Conservation (phyloP, 1,284 basidiomycete genomes). For the Sparassis latifolia region DNA sequence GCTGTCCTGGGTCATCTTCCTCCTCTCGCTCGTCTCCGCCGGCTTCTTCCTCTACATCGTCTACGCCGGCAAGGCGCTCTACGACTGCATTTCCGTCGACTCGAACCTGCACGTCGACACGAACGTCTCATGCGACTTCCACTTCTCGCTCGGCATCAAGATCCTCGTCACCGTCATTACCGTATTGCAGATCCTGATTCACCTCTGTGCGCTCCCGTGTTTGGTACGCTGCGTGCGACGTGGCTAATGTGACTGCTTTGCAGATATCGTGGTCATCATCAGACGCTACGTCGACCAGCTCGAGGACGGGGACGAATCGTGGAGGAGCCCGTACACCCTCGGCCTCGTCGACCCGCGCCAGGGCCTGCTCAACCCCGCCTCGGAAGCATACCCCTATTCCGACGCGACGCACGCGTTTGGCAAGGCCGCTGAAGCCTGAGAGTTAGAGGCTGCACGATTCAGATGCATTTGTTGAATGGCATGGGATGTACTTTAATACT, state of each 20-base stretch:
- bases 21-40: constrained; percentile 38
- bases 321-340: constrained; percentile 20
- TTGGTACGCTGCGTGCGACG: too few relatives aligned
- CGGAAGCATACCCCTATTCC: constrained; percentile 23
- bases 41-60: constrained; percentile 32
- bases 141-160: constrained; percentile 20
- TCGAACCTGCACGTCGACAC: too few relatives aligned
- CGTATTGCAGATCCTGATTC: constrained; percentile 38
- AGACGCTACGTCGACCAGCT: constrained; percentile 26
- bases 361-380: constrained; percentile 19
- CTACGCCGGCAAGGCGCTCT: constrained; percentile 20
- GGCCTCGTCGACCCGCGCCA: constrained; percentile 20
- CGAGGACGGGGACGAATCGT: constrained; percentile 21
- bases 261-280: constrained; percentile 26
- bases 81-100: constrained; percentile 1
- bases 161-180: constrained; percentile 17
- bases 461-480: too few relatives aligned
- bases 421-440: constrained; percentile 1
- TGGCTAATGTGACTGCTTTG: neutral
- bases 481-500: too few relatives aligned
- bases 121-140: neutral
- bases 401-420: constrained; percentile 23
- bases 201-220: constrained; percentile 38
- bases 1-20: constrained; percentile 38
- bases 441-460: too few relatives aligned